Base-by-base conservation (phyloP, 441 rosid genomes). In the Eutrema salsugineum region DNA sequence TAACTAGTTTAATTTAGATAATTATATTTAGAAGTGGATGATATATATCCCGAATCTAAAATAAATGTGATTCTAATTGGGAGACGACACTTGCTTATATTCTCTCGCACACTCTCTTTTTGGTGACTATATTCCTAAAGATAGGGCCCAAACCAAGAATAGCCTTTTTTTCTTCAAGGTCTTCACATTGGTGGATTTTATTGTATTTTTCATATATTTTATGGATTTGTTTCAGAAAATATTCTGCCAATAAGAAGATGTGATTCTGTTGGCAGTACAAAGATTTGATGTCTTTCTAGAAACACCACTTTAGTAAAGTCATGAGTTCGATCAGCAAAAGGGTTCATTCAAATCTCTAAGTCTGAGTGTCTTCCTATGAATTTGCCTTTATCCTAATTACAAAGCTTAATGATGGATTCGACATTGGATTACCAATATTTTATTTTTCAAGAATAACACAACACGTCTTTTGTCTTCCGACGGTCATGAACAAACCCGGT, bases 211-310 rank as follows among this genome's bases (percentile, higher is more conserved):
- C 22, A 8, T 43, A 15, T 17, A 38, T n/a, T 33, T 20, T 55
- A 36, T 33, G 40, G 35, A 74, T 53, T 48, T 68, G 40, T 47
- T 54, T 11, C 14, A 22, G 9, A 48, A 48, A 70, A 64, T 76
- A 57, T 58, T 65, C 76, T 43, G 38, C 72, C 68, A 70, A 65
- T 64, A 58, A 50, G 58, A 77, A 71, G 62, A 66, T 65, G 51
- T 65, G 76, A 77, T 77, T 77, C 72, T 65, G 70, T 8, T 19
- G 22, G 76, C 57, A 70, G 70, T 64, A 76, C 71, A 57, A 64
- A 64, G 43, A 76, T 70, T 65, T 77, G 44, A 77, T 77, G 51
- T 77, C 67, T 70, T 58, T 76, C 75, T 63, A 63, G 48, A 68
- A 76, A 48, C 57, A 40, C 47, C 33, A 27, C 65, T 54, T 68